Evolutionary conservation across 345 rosid species (phyloP), one percentile per base, ranked within the genome.

Genomic region (Raphanus raphanistrum): DNA sequence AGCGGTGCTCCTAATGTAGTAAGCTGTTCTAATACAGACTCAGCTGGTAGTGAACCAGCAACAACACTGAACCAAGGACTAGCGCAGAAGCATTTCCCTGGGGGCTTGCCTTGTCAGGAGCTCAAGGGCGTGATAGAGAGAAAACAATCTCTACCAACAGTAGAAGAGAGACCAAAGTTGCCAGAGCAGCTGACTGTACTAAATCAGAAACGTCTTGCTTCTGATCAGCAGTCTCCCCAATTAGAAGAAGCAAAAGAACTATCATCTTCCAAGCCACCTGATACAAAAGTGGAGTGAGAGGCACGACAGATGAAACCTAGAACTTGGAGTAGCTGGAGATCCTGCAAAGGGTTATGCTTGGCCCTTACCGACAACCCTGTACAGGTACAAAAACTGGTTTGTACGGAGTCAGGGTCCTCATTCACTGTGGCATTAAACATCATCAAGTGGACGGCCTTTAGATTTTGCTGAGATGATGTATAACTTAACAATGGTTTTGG

Each of bases 281-380:
- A 86, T 82, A 70, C 87, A 70, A 82, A 88, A 81, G 81, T 84
- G 86, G 97, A 89, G 84, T 90, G 87, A 86, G 87, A 85, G 76
- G 76, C 80, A 59, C 31, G 60, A 52, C 71, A 75, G 62, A 65
- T 85, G 82, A 83, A 63, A 81, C 74, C 74, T 84, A 81, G 84
- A 86, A 79, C 82, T 71, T 85, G 83, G 50, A 41, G 81, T 69
- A 71, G 85, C 85, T 41, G 82, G 82, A 74, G 80, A 73, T 79
- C 82, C 87, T 83, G 84, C 86, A 71, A 67, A 80, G 83, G 70
- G 73, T 79, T 83, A 84, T 76, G 86, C 88, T 81, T 82, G 88
- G 87, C 92, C 85, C 85, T 85, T 72, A 69, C 52, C 72, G 70
- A 78, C 88, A 82, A 85, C 88, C 79, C 76, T 89, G 93, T 89